phyloP scores from a whole-genome alignment of 352 stramenopile species.

The Phytophthora citricola region DNA sequence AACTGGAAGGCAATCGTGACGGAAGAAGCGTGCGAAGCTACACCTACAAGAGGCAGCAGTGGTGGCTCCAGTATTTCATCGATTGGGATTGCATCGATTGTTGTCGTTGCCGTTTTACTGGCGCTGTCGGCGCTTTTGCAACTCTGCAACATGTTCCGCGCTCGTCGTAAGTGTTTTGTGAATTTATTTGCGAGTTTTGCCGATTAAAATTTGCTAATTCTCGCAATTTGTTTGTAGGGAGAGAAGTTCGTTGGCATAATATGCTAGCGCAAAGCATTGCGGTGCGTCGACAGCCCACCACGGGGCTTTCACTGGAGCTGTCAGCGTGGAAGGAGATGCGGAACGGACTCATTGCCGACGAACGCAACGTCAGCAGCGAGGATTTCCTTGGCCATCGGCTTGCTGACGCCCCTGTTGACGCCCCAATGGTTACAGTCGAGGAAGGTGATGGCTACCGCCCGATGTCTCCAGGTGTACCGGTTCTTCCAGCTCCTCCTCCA shows the following conservation, averaged over 20 bases:
- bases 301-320: conserved; percentile 50
- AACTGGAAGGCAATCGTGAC: conserved; percentile 46
- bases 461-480: conserved; percentile 42
- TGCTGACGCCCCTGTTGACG: conserved; percentile 20
- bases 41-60: background rate
- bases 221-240: conserved; percentile 13
- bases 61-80: conserved; percentile 28
- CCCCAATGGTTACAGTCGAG: conserved; percentile 39
- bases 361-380: conserved; percentile 48
- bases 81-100: conserved; percentile 36
- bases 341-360: conserved; percentile 54
- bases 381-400: conserved; percentile 21
- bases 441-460: conserved; percentile 53
- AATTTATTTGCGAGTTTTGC: background rate
- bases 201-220: background rate
- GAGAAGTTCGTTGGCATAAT: conserved; percentile 29
- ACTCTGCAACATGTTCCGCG: conserved; percentile 34
- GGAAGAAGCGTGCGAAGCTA: conserved; percentile 48
- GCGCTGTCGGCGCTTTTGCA: conserved; percentile 38
- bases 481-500: conserved; percentile 26
- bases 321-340: conserved; percentile 66
- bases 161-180: conserved; percentile 32
- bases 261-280: conserved; percentile 28
- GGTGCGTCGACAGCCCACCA: conserved; percentile 23
- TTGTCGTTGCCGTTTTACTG: conserved; percentile 39